Evolutionary conservation across 441 rosid species (phyloP), one percentile per base, ranked within the genome.

Genomic region (Flueggea neowawraea): DNA sequence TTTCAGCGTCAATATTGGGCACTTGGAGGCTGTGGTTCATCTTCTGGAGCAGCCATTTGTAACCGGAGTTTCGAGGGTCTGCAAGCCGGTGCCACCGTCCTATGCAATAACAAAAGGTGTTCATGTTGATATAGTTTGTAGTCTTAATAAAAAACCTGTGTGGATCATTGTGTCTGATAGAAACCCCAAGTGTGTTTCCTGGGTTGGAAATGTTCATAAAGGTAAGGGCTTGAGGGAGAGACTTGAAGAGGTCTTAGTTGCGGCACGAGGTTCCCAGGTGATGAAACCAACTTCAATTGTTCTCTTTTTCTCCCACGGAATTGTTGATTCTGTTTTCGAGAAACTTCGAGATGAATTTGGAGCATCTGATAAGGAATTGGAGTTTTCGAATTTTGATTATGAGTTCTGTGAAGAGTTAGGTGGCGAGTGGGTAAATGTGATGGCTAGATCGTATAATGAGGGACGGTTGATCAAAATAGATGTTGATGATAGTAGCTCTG

Each of bases 41-140:
- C 59, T 94, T 58, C 81, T 90, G 6, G 84, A 70, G 31, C 86
- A 69, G 47, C 90, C 91, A 16, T 83, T 62, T 12, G 62, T 89
- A 15, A 72, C 77, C 15, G 95, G 85, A 54, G 91, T 90, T 71
- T 87, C 98, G 0, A 86, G 98, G 6, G 95, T 85, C 52, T 94
- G 96, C 78, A 87, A 89, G 77, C 76, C 86, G 13, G 44, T 87
- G 22, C 80, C 84, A 59, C 60, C 72, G 12, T 31, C 79, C 13
- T 31, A 58, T 33, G 60, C 59, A 6, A 61, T 22, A 14, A 54
- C 53, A 13, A 64, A 54, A n/a, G 58, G 54, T 11, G 81, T 74
- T 32, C 89, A 94, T 74, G 89, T 90, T 12, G 94, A 94, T 69
- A 52, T 94, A 11, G 86, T 89, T 0, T 90, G 98, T 55, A 84